Evolutionary conservation across 139 green algal species (phyloP), one percentile per base, ranked within the genome.

Genomic region (Chlorella sp.): DNA sequence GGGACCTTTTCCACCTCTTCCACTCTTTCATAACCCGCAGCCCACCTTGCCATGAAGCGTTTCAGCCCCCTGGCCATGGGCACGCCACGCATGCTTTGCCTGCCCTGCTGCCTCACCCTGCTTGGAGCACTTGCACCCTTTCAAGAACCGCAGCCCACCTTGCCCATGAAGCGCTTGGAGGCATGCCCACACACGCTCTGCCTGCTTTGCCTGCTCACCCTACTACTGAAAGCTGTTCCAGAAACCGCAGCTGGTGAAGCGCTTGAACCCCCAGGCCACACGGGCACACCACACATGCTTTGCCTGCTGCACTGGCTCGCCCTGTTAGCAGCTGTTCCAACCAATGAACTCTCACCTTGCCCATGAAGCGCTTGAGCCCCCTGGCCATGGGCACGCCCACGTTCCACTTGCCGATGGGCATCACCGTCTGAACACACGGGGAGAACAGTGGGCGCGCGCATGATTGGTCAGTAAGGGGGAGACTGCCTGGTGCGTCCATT

Each of bases 361-460:
- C 42, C 40, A 87, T 73, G 42, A 82, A 30, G 15, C 42, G 48
- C 81, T 91, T 91, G 30, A 91, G 34, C n/a, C 78, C 53, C 66
- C 75, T 87, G 66, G 68, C 16, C 88, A 91, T 87, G 1, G 66
- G 28, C 32, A 75, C 36, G n/a, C 88, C 88, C 32, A 91, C 81
- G 4, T 26, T 79, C 81, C 88, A 91, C 42, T 83, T 83, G 88
- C 88, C 88, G 15, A 91, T 34, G 40, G 88, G 88, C 66, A 91
- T 60, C 32, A 91, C 88, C 1, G 88, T 91, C 81, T 90, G 87
- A 73, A 30, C 66, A 4, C n/a, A n/a, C n/a, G 66, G 22, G 66
- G 22, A 30, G 24, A 30, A 3, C 7, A 15, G 24, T 3, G 3
- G 26, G 24, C 24, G 19, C 22, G 3, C 66, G 24, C 73, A 40